Evolutionary conservation across 805 yeast species (phyloP).

Genomic region (Ogataea nonfermentans): DNA sequence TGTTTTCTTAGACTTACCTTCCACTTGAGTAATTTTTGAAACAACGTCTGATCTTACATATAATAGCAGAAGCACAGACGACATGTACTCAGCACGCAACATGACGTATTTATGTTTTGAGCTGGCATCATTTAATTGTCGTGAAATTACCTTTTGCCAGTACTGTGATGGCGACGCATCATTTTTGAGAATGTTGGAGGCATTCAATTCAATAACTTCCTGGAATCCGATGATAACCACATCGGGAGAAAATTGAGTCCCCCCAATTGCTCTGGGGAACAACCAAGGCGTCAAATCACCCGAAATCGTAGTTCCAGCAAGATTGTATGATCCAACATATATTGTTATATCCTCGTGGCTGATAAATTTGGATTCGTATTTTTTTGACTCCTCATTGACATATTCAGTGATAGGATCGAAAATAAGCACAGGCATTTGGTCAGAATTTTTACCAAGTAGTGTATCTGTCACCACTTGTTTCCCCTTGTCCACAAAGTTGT

Average conservation of each 20-base stretch:
- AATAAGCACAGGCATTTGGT: slow-evolving; percentile 66
- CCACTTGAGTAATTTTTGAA: slow-evolving; percentile 68
- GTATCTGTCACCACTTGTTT: slow-evolving; percentile 90
- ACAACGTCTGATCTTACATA: slow-evolving; percentile 54
- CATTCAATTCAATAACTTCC: slow-evolving; percentile 89
- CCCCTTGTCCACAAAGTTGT: slow-evolving; percentile 89
- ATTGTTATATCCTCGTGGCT: slow-evolving; percentile 57
- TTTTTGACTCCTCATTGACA: slow-evolving; percentile 63
- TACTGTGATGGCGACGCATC: slow-evolving; percentile 73
- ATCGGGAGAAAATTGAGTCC: slow-evolving; percentile 57
- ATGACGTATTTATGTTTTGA: slow-evolving; percentile 49
- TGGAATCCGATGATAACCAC: slow-evolving; percentile 88
- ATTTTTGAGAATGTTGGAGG: slow-evolving; percentile 84
- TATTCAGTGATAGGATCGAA: slow-evolving; percentile 88
- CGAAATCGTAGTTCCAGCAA: slow-evolving; percentile 65
- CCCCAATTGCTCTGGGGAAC: slow-evolving; percentile 64
- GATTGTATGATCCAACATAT: slow-evolving; percentile 83
- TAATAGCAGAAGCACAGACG: slow-evolving; percentile 63
- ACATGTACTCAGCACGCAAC: slow-evolving; percentile 71
- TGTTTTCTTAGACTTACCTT: slow-evolving; percentile 92
- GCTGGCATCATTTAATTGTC: slow-evolving; percentile 50
- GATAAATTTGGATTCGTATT: slow-evolving; percentile 53
- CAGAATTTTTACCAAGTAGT: slow-evolving; percentile 75
- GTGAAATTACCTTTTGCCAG: slow-evolving; percentile 72
- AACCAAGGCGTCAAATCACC: slow-evolving; percentile 75